These are phyloP conservation scores for Craterostigma plantagineum DNA, from an alignment of 257 asterid species.

Conservation along the genomic window DNA sequence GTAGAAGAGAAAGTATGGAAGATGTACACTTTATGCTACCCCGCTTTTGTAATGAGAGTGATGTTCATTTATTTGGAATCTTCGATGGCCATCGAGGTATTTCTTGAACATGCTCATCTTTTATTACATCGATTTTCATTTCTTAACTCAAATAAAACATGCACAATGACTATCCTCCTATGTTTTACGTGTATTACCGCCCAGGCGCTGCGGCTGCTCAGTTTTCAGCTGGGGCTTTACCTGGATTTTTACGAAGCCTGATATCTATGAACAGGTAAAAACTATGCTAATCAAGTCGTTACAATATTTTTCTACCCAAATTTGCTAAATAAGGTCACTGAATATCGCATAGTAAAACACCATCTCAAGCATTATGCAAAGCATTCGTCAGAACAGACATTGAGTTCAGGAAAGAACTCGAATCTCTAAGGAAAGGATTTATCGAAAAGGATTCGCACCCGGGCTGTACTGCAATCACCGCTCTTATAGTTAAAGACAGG, in stretches of 20 bases:
- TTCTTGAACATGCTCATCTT: neutral
- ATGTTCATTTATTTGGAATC: slow-evolving; percentile 63
- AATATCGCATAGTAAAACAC: slow-evolving; percentile 24
- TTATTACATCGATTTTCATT: neutral
- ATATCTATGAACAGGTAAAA: slow-evolving; percentile 34
- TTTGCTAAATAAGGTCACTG: neutral
- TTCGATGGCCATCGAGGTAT: slow-evolving; percentile 99
- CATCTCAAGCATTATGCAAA: slow-evolving; percentile 52
- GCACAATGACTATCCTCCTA: slow-evolving; percentile 34
- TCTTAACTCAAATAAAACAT: slow-evolving; percentile 8
- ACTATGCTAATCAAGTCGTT: neutral
- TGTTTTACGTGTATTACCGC: no score
- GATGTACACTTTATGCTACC: slow-evolving; percentile 69
- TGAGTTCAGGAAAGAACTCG: slow-evolving; percentile 59
- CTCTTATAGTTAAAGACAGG: slow-evolving; percentile 49
- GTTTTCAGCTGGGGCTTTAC: slow-evolving; percentile 86
- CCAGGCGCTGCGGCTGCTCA: slow-evolving; percentile 90
- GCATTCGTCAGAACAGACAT: slow-evolving; percentile 68
- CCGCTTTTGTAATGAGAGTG: slow-evolving; percentile 25
- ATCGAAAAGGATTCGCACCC: slow-evolving; percentile 68
- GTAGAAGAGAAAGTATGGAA: slow-evolving; percentile 96
- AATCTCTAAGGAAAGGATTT: slow-evolving; percentile 31
- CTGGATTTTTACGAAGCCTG: slow-evolving; percentile 40
- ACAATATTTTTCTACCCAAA: no score
- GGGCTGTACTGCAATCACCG: slow-evolving; percentile 85